Conservation (phyloP, 1,284 basidiomycete species). For the Boletellus deceptivus region DNA sequence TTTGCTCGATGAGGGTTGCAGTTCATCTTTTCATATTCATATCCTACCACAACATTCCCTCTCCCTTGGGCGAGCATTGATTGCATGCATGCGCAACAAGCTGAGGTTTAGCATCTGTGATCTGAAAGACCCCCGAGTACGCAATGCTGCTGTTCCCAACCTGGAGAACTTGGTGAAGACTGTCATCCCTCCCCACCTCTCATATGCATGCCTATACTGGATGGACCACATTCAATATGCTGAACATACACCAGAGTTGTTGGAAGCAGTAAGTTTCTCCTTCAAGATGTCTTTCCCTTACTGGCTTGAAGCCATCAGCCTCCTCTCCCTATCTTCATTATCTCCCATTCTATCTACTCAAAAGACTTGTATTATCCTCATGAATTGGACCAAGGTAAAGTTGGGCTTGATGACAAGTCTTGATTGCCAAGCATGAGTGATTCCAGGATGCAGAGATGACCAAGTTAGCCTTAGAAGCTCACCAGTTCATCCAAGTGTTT, state of each 20-base stretch:
- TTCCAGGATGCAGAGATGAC: background rate
- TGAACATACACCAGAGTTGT: background rate
- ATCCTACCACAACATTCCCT: background rate
- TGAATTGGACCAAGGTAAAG: background rate
- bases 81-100: background rate
- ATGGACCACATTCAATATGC: background rate
- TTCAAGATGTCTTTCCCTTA: background rate
- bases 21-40: no score
- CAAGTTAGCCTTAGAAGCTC: background rate
- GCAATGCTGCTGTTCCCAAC: background rate
- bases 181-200: background rate
- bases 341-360: background rate
- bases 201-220: background rate
- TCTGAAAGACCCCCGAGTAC: background rate
- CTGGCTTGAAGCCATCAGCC: background rate
- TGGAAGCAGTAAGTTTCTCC: no score
- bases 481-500: background rate
- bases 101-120: background rate
- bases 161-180: background rate
- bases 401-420: background rate
- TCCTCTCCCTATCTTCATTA: background rate
- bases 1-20: background rate
- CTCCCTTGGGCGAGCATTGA: background rate
- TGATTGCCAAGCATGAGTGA: background rate
- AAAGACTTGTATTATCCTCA: background rate